Evolutionary conservation across 139 green algal species (phyloP), one percentile per base, ranked within the genome.

Genomic region (Coccomyxa sp.): DNA sequence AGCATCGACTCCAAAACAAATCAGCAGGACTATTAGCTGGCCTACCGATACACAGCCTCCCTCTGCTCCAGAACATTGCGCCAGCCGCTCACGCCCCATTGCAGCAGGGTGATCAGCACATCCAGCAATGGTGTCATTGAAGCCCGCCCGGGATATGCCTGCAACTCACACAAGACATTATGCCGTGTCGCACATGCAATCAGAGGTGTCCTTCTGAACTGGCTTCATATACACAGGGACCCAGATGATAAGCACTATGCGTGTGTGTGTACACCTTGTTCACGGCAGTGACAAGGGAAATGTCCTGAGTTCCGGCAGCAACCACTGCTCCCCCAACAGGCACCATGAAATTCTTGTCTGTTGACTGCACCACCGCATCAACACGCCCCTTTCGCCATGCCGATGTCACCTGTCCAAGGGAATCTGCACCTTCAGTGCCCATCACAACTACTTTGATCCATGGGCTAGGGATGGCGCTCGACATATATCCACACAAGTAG

Each of bases 261-360:
- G 38, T 51, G 38, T 51, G 38, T 3, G 38, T 11, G 3, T 97
- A 98, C 21, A 88, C 60, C 63, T 83, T 82, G 63, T 94, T 96
- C n/a, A 98, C 90, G 9, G 85, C 86, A 0, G 89, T 81, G 60
- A 98, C 77, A 1, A 84, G 74, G 11, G 74, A 82, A 18, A 79
- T 28, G 31, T 83, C 63, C 1, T 38, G 57, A 28, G 14, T 21
- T 7, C 74, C 66, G n/a, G 82, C 88, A n/a, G 80, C 80, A 51
- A 89, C 67, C 12, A 89, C 68, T 77, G 85, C 82, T 10, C 85
- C 85, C 10, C 83, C 83, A 9, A 87, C 83, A 60, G 83, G 96
- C 68, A 99, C 96, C 91, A 99, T 95, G 89, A 99, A 99, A 88
- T 99, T 99, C 87, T 99, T 98, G 86, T 96, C 92, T 31, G 83